Percentiles rank a stretch among this genome's conserved stretches.
These are phyloP conservation scores for Boletus sensibilis DNA, from an alignment of 768 basidiomycete species.

Conservation along the genomic window DNA sequence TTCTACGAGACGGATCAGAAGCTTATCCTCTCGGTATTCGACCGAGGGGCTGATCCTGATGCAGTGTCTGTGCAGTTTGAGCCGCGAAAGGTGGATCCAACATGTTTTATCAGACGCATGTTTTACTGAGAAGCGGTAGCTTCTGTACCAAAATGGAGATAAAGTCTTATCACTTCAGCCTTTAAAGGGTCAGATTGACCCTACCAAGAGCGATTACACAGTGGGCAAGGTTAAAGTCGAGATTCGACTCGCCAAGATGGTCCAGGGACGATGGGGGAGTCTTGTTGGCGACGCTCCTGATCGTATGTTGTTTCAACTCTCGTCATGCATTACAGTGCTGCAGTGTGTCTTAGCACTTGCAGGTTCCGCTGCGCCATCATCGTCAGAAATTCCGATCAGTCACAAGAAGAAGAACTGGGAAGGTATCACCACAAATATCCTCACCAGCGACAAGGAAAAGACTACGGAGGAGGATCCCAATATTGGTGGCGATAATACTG, in stretches of 20 bases:
- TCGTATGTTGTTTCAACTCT: conserved; percentile 45
- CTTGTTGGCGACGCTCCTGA: conserved; percentile 76
- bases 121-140: conserved; percentile 11
- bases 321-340: not conserved
- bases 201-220: conserved; percentile 56
- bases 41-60: conserved; percentile 68
- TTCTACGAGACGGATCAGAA: conserved; percentile 85
- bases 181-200: conserved; percentile 77
- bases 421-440: conserved; percentile 66
- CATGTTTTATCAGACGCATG: not conserved
- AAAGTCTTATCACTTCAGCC: conserved; percentile 73
- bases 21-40: conserved; percentile 73
- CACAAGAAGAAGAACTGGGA: conserved; percentile 85
- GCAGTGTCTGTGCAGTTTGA: conserved; percentile 62
- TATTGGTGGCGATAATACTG: conserved; percentile 80
- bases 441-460: conserved; percentile 66
- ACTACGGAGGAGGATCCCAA: conserved; percentile 79
- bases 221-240: conserved; percentile 90
- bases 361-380: conserved; percentile 33
- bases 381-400: conserved; percentile 34
- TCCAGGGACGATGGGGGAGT: conserved; percentile 67
- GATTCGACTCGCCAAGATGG: conserved; percentile 69
- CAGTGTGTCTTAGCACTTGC: conserved; percentile 15
- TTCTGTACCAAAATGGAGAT: conserved; percentile 61
- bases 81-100: conserved; percentile 52